Base-by-base conservation (phyloP, 257 asterid species). In the Linaria vulgaris region DNA sequence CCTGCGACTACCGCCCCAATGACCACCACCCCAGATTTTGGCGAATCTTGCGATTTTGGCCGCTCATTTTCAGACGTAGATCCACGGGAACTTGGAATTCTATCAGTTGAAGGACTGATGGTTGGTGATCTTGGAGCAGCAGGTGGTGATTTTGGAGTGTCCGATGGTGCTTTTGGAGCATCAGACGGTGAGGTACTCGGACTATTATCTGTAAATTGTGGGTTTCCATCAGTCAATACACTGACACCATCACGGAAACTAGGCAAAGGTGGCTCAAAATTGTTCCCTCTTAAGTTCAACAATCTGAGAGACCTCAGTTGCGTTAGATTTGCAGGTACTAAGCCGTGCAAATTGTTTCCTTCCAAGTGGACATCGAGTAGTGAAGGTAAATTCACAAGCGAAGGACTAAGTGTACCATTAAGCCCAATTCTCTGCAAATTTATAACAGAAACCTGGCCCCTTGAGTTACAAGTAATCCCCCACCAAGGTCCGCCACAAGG, bases 401-500 rank as follows among this genome's bases (percentile, higher is more conserved):
- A 85, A 71, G 92, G 77, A 53, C 88, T 85, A 43, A 90, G 78
- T 1, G 92, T 85, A 5, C 97, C 97, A 31, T 79, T 83, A 27
- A 90, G 90, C 67, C 80, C 75, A 31, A 80, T 80, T 74, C 73
- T 83, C 44, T 69, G 89, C 75, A 90, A 71, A 70, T 90, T 85
- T 37, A 90, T 65, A 24, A 83, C 80, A 24, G 84, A 62, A 74
- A 90, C 88, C 22, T 83, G 67, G 69, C 66, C 69, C 27, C 67
- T 67, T 0, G 76, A 47, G 23, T 77, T 68, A 62, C 97, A 90
- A 43, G 72, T 66, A 59, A 87, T 76, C 37, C 97, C 97, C 74
- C 76, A 74, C 97, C 97, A 90, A 13, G 85, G 80, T 37, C 76
- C 86, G 7, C 58, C 19, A 76, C 97, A 90, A 9, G 97, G 97